These are phyloP conservation scores for Daldinia decipiens DNA, from an alignment of 495 filamentous ascomycete genomes.

Conservation along the genomic window DNA sequence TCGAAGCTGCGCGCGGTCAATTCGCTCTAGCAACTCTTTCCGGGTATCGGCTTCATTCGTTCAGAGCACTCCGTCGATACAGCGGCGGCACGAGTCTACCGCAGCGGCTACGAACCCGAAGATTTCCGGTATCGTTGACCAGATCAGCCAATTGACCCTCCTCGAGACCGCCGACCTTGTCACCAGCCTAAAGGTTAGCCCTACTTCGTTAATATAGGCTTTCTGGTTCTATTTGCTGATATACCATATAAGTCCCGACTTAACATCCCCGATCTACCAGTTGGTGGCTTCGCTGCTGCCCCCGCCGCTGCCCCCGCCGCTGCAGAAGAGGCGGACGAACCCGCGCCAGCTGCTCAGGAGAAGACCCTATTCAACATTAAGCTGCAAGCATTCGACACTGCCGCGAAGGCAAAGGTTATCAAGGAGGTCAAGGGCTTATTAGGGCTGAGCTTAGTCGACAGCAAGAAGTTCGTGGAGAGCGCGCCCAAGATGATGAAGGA, in stretches of 20 bases:
- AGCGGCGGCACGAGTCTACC: slow-evolving; percentile 77
- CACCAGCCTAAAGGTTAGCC: slow-evolving; percentile 80
- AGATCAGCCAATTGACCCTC: slow-evolving; percentile 96
- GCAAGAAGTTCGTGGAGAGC: slow-evolving; percentile 99
- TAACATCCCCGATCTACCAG: slow-evolving; percentile 97
- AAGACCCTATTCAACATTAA: slow-evolving; percentile 98
- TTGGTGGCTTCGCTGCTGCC: slow-evolving; percentile 78
- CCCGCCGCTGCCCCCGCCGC: slow-evolving; percentile 68
- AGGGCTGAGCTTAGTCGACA: slow-evolving; percentile 95
- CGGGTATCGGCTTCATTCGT: slow-evolving; percentile 55
- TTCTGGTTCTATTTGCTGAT: slow-evolving; percentile 29
- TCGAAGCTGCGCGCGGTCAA: slow-evolving; percentile 67
- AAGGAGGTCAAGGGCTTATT: slow-evolving; percentile 99
- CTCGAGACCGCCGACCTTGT: slow-evolving; percentile 97
- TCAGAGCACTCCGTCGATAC: slow-evolving; percentile 49
- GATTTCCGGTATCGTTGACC: slow-evolving; percentile 91
- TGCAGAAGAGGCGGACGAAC: slow-evolving; percentile 77
- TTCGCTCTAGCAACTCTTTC: slow-evolving; percentile 54
- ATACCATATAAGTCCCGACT: slow-evolving; percentile 72
- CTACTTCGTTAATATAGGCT: not conserved
- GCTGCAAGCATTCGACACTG: slow-evolving; percentile 86
- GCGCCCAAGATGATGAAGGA: slow-evolving; percentile 99
- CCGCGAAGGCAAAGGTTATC: slow-evolving; percentile 96
- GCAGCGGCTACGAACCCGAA: slow-evolving; percentile 81
- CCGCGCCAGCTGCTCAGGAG: slow-evolving; percentile 85